Evolutionary conservation across 495 filamentous ascomycete species (phyloP), one percentile per base, ranked within the genome.

Genomic region (Lindgomyces ingoldianus): DNA sequence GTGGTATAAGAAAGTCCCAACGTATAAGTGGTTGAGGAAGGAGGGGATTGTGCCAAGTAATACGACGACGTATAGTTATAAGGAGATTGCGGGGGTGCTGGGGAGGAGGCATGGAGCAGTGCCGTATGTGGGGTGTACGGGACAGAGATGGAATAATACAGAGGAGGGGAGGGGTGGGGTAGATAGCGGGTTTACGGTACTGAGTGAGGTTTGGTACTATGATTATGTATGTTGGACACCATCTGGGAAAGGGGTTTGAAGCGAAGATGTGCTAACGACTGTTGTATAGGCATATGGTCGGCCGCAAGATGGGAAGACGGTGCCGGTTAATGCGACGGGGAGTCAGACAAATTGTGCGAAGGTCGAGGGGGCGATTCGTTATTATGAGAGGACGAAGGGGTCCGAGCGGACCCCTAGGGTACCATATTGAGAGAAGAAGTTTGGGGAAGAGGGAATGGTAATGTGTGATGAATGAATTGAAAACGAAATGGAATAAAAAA

Each of bases 111-210:
- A 67, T n/a, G 81, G 81, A 22, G 75, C 69, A 0, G 21, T 72
- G 9, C 81, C 81, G 26, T 82, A 77, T 60, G 58, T 83, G 33
- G 80, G 81, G 24, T 84, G 81, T 69, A 64, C 68, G 1, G 81
- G 81, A 0, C 77, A 78, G 10, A 52, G 68, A 6, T 83, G 74
- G 65, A 84, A 84, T 64, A 70, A 69, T 27, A 83, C 81, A 6
- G 69, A 44, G 1, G 76, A 75, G n/a, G 81, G 81, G 10, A 75
- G 73, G 56, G 75, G 75, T 3, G 71, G 68, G 0, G 48, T 49
- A 4, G 81, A 84, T 68, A 75, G 74, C 59, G 81, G 81, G n/a
- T 48, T 26, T 22, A 83, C 80, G 4, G 61, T 73, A 19, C 57
- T 82, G 24, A 72, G 50, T 46, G 81, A 84, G 44, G 46, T 42